phyloP scores from a whole-genome alignment of 305 asterid species.

The Fraxinus angustifolia region DNA sequence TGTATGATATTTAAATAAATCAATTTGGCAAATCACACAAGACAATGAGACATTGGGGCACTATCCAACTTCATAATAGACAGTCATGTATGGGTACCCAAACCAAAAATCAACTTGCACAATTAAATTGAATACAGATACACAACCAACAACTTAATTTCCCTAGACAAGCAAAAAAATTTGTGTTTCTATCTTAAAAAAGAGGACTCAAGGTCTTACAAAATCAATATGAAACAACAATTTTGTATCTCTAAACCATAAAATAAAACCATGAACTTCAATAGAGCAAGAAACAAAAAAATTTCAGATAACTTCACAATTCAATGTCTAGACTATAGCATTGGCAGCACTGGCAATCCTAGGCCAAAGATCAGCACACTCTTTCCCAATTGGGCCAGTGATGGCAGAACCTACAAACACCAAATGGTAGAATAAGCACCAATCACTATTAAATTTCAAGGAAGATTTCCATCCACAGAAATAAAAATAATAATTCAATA shows the following conservation, averaged over 20 bases:
- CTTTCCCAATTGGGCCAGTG: constrained; percentile 47
- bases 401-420: constrained; percentile 39
- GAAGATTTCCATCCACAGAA: not conserved
- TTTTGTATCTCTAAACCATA: not conserved
- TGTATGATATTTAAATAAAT: too few relatives aligned
- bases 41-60: too few relatives aligned
- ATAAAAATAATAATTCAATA: not conserved
- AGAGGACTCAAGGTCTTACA: not conserved
- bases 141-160: not conserved
- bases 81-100: not conserved
- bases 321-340: constrained; percentile 32
- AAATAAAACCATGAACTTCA: not conserved
- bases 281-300: not conserved
- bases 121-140: not conserved
- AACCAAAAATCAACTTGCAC: not conserved
- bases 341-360: constrained; percentile 54
- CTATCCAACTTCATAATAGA: not conserved
- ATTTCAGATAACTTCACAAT: not conserved
- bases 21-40: not conserved
- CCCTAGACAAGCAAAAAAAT: not conserved
- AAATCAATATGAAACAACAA: constrained; percentile 1
- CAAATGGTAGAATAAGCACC: not conserved
- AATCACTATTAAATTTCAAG: not conserved
- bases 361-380: constrained; percentile 50
- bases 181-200: not conserved